Base-by-base conservation (phyloP, 768 basidiomycete genomes). In the Leccinum broughii region DNA sequence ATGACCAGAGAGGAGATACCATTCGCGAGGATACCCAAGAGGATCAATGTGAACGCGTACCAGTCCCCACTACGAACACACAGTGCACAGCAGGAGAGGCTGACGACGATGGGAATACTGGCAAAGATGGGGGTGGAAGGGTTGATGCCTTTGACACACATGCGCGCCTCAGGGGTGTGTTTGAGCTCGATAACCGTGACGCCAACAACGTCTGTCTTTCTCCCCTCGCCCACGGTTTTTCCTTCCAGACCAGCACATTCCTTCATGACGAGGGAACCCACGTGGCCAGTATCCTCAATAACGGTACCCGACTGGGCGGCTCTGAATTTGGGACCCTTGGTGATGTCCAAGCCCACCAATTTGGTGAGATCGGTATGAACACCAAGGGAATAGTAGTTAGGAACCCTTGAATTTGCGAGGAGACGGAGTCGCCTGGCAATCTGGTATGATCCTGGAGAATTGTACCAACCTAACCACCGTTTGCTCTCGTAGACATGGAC, bases 391-490 rank as follows among this genome's bases (percentile, higher is more conserved):
- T 28, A 6, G 28, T 35, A 46, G n/a, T 51, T 39, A 50, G 3
- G n/a, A n/a, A 44, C 2, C 41, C n/a, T n/a, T 44, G 52, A 65
- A 17, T 60, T 62, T 26, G 68, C 61, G 22, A 74, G 50, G 6
- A 32, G 57, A 15, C 66, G 63, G 22, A 67, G 66, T 26, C 59
- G 64, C 57, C 64, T 72, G 20, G 68, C 70, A 17, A 71, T 61
- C 8, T 60, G 62, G 55, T 66, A 70, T 14, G 69, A 65, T 30
- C 74, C 74, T 6, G 74, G 74, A 4, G 72, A 66, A 48, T 75
- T 75, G 58, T 75, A 75, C 70, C 69, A 75, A 1, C 74, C 74
- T 13, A 72, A 48, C 68, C 68, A 75, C 28, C 57, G 67, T 22
- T 62, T 58, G 4, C 60, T 64, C 34, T 60, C 55, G 53, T 64